Percentiles rank a stretch among this genome's conserved stretches.
phyloP scores from a whole-genome alignment of 1,284 basidiomycete species.

The Ganoderma resinaceum region DNA sequence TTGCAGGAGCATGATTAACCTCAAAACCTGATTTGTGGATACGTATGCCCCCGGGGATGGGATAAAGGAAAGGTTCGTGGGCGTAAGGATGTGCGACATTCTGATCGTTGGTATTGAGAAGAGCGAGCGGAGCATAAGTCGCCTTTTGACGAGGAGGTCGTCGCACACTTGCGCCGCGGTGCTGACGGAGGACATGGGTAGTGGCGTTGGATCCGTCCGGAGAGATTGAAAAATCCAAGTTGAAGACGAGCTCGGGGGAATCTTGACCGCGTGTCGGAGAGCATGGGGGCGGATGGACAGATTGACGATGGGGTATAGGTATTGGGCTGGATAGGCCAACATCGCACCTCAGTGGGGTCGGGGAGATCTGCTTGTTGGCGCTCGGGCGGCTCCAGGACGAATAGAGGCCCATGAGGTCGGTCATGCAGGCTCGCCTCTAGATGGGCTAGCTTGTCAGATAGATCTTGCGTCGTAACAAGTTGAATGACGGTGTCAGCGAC shows the following conservation, averaged over 20 bases:
- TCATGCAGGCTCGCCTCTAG: conserved; percentile 2
- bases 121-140: conserved; percentile 15
- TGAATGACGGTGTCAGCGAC: conserved; percentile 10
- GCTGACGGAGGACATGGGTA: conserved; percentile 24
- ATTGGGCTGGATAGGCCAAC: conserved; percentile 26
- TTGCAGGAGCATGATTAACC: neutral
- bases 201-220: conserved; percentile 20
- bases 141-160: conserved; percentile 26
- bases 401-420: conserved; percentile 1
- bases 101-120: conserved; percentile 2
- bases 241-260: conserved; percentile 33
- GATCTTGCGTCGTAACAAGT: neutral
- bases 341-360: neutral
- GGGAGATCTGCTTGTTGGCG: neutral
- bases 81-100: conserved; percentile 20
- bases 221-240: conserved; percentile 33
- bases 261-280: conserved; percentile 24
- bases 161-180: conserved; percentile 22
- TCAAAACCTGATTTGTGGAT: neutral
- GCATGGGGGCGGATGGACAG: conserved; percentile 24
- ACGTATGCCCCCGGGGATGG: conserved; percentile 9
- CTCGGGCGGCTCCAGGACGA: conserved; percentile 6
- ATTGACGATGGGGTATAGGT: conserved; percentile 30
- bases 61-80: conserved; percentile 26
- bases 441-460: neutral